Evolutionary conservation across 495 filamentous ascomycete genomes (phyloP).

Genomic region (Stereocaulon alpinum): DNA sequence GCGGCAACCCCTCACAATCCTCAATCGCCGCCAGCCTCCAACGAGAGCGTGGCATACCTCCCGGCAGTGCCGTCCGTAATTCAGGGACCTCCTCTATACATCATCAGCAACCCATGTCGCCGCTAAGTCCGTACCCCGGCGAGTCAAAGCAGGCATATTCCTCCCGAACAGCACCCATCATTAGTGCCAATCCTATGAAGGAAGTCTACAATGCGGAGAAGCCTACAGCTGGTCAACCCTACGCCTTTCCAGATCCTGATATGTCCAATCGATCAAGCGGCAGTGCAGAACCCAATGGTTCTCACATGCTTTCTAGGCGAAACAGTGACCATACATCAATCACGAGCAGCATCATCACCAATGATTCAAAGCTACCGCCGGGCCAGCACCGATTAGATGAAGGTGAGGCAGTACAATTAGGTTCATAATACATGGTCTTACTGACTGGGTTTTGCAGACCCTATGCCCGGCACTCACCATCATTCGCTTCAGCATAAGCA

Average conservation of each 20-base stretch:
- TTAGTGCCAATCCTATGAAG: slow-evolving; percentile 65
- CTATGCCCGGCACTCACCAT: slow-evolving; percentile 45
- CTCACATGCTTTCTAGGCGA: slow-evolving; percentile 46
- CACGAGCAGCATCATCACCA: slow-evolving; percentile 61
- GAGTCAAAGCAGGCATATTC: slow-evolving; percentile 43
- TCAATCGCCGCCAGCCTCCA: slow-evolving; percentile 59
- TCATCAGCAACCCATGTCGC: slow-evolving; percentile 36
- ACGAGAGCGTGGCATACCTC: slow-evolving; percentile 41
- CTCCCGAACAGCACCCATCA: slow-evolving; percentile 60
- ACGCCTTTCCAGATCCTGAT: slow-evolving; percentile 73
- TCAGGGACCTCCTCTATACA: slow-evolving; percentile 33
- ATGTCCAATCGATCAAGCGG: slow-evolving; percentile 42
- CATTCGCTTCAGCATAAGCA: slow-evolving; percentile 69
- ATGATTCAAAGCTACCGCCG: slow-evolving; percentile 56
- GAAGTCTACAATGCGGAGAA: slow-evolving; percentile 71
- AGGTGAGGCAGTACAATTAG: slow-evolving; percentile 23
- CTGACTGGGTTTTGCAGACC: slow-evolving; percentile 14
- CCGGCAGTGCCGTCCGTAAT: slow-evolving; percentile 49
- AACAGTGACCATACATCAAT: slow-evolving; percentile 66
- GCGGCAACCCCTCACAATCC: slow-evolving; percentile 65
- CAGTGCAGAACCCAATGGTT: slow-evolving; percentile 36
- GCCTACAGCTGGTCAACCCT: slow-evolving; percentile 71
- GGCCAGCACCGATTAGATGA: slow-evolving; percentile 59
- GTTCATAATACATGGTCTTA: neutral
- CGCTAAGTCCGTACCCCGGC: slow-evolving; percentile 37